Percentiles rank a stretch among this genome's conserved stretches.
These are phyloP conservation scores for Paragyromitra xinjiangensis DNA, from an alignment of 495 filamentous ascomycete genomes.

Conservation along the genomic window DNA sequence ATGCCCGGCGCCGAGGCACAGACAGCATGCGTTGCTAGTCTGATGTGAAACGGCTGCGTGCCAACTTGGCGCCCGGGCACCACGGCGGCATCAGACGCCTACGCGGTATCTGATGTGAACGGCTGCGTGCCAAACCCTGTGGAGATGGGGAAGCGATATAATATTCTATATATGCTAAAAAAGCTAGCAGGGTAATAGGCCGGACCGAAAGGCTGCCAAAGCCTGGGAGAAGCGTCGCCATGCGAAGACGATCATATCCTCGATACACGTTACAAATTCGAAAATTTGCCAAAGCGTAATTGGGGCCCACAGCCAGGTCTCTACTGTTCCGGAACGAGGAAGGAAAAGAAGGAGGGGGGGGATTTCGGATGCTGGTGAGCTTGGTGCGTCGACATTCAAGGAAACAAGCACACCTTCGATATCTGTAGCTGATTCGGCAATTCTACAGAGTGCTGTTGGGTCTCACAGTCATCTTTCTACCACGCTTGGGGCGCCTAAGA, in stretches of 20 bases:
- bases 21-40: slow-evolving; percentile 23
- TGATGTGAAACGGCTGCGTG: slow-evolving; percentile 23
- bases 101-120: slow-evolving; percentile 21
- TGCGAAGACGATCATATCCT: slow-evolving; percentile 9
- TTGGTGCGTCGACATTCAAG: background rate
- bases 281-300: slow-evolving; percentile 1
- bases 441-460: background rate
- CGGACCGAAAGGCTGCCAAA: slow-evolving; percentile 7
- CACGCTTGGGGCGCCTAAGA: background rate
- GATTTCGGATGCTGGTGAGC: background rate
- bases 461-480: slow-evolving; percentile 11
- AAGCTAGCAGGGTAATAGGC: background rate
- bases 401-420: background rate
- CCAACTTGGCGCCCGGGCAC: slow-evolving; percentile 15
- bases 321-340: background rate
- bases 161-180: background rate
- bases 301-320: slow-evolving; percentile 3
- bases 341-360: background rate
- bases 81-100: slow-evolving; percentile 29
- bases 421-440: background rate
- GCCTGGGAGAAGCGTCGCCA: background rate
- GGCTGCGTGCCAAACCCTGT: slow-evolving; percentile 30
- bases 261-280: slow-evolving; percentile 11
- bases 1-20: slow-evolving; percentile 14
- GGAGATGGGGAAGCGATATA: slow-evolving; percentile 17